phyloP scores from a whole-genome alignment of 202 grass and related monocot genomes.

The Schoenoplectus tabernaemontani region DNA sequence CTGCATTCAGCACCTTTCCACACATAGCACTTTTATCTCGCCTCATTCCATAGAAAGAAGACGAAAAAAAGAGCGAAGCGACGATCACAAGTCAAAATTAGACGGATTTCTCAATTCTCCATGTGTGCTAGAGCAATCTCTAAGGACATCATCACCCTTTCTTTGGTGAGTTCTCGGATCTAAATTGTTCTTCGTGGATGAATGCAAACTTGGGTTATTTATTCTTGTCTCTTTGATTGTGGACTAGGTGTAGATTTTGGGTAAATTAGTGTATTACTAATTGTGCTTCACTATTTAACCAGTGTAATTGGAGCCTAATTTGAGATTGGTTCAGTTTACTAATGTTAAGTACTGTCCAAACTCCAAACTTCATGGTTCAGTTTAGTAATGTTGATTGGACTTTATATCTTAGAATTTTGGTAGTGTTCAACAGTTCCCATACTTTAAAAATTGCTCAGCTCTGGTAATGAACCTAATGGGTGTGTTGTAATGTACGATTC shows the following conservation, averaged over 20 bases:
- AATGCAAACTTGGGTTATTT: neutral
- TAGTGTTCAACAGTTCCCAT: too few relatives aligned
- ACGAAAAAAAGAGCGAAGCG: neutral
- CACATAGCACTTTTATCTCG: neutral
- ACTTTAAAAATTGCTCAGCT: too few relatives aligned
- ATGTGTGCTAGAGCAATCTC: slow-evolving; percentile 85
- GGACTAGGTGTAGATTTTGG: neutral
- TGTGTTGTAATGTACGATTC: too few relatives aligned
- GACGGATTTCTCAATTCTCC: neutral
- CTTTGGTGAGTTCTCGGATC: slow-evolving; percentile 44
- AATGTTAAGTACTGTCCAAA: too few relatives aligned
- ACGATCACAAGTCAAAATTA: neutral
- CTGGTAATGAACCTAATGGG: too few relatives aligned
- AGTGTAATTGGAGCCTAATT: neutral
- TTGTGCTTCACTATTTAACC: neutral
- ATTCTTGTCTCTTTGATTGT: neutral
- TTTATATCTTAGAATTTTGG: too few relatives aligned
- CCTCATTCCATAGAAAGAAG: too few relatives aligned
- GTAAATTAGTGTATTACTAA: neutral
- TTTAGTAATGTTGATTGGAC: neutral
- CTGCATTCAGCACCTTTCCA: neutral
- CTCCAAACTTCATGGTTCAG: too few relatives aligned
- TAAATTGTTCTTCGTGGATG: neutral
- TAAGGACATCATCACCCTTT: slow-evolving; percentile 99
- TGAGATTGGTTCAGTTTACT: too few relatives aligned